phyloP scores from a whole-genome alignment of 768 basidiomycete genomes.

The Mycena leptocephala region DNA sequence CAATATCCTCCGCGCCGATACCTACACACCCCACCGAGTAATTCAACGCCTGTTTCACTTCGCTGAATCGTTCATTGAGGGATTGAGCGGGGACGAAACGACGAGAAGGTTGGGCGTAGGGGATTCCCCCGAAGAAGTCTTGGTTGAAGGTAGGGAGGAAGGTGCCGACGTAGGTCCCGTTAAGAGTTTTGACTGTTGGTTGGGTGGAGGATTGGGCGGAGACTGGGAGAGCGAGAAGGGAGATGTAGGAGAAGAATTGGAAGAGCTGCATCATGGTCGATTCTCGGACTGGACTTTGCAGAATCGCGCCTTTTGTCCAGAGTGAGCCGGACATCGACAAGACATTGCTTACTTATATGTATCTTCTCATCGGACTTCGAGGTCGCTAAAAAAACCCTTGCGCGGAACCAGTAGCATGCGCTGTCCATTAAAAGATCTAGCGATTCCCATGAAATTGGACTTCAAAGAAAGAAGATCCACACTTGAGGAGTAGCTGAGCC shows the following conservation, averaged over 20 bases:
- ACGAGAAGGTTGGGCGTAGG: conserved; percentile 28
- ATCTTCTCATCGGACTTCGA: conserved; percentile 24
- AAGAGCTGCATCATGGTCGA: conserved; percentile 22
- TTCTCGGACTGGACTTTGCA: conserved; percentile 23
- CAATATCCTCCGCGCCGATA: conserved; percentile 24
- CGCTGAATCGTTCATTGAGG: conserved; percentile 26
- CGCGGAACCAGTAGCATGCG: conserved; percentile 11
- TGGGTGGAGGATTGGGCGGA: conserved; percentile 27
- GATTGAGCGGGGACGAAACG: conserved; percentile 30
- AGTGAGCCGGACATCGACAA: conserved; percentile 24
- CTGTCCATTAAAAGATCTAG: conserved; percentile 27
- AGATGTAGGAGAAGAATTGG: conserved; percentile 24
- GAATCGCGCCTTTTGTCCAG: conserved; percentile 24
- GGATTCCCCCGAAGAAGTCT: conserved; percentile 28
- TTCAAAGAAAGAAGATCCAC: conserved; percentile 20
- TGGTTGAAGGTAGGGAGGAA: conserved; percentile 28
- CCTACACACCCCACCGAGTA: conserved; percentile 29
- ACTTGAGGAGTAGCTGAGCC: conserved; percentile 22
- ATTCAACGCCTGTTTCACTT: conserved; percentile 27
- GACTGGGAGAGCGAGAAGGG: conserved; percentile 20
- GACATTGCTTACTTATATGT: conserved; percentile 28
- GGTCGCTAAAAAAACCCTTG: conserved; percentile 22
- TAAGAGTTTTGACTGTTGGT: conserved; percentile 27
- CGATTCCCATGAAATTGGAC: conserved; percentile 23
- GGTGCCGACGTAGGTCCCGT: conserved; percentile 27